Base-by-base conservation (phyloP, 768 basidiomycete genomes). In the Flagelloscypha sp. region DNA sequence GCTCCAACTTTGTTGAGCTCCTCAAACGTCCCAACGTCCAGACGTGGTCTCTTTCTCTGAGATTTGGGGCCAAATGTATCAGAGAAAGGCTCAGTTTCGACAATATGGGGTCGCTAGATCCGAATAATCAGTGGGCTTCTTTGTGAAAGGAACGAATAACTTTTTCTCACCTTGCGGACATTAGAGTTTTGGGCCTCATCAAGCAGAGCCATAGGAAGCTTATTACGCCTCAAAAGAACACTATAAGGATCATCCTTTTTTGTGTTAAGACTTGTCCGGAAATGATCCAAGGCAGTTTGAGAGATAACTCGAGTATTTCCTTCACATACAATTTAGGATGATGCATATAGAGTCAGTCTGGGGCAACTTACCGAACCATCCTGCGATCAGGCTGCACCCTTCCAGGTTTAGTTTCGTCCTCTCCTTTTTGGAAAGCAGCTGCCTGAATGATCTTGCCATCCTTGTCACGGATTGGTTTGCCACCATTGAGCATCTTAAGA, bases 261-360 rank as follows among this genome's bases (percentile, higher is more conserved):
- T 9, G 72, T 66, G 16, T 75, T 69, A 29, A 99, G 72, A 49
- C 86, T 89, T 10, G 85, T 89, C 34, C 94, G 70, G 65, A 99
- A 99, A 58, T 97, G 95, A 52, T 95, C 92, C 49, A 99, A 65
- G 10, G 94, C 93, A 17, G 79, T 84, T 55, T 99, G 94, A 15
- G 89, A 92, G 53, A 99, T 97, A 23, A 97, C 94, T 53, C 95
- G 69, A n/a, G 95, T 98, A 59, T 98, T 98, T 27, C 94, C 92
- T 93, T 46, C 17, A 19, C 32, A 29, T 37, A 38, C 27, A 16
- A 37, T 18, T 27, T 34, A 30, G 22, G 13, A 18, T 44, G 13
- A 38, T 28, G 10, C 20, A 15, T 22, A 15, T 13, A 48, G 32
- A n/a, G n/a, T n/a, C 19, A 23, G 27, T 21, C 32, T 42, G 19